Evolutionary conservation across 495 filamentous ascomycete species (phyloP).

Genomic region (Staphylotrichum longicolle): DNA sequence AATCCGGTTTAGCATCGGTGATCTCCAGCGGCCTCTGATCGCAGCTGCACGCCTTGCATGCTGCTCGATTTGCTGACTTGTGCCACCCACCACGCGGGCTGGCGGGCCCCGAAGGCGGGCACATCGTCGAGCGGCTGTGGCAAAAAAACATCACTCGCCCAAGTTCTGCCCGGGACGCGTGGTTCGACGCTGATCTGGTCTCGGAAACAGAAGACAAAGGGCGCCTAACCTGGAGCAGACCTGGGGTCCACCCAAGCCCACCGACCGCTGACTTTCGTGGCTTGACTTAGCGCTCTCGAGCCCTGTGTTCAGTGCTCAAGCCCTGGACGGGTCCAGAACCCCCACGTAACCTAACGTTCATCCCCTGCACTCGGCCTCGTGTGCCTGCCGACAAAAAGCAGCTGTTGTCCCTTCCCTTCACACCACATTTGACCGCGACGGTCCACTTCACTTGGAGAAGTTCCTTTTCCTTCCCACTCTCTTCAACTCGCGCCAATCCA

Average conservation of each 20-base stretch:
- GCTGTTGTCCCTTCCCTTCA: background rate
- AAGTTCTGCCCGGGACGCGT: background rate
- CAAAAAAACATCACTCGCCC: background rate
- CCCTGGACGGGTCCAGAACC: background rate
- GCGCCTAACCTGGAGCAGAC: too few species aligned
- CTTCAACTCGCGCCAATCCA: slow-evolving; percentile 1
- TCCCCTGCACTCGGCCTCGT: background rate
- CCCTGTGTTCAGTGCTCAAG: background rate
- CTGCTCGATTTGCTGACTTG: background rate
- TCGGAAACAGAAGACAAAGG: background rate
- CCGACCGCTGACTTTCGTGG: background rate
- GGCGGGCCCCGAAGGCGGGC: background rate
- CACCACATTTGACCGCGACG: background rate
- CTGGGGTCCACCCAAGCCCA: background rate
- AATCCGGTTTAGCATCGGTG: background rate
- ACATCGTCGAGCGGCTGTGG: slow-evolving; percentile 3
- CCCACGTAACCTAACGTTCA: background rate
- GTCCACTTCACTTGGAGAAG: background rate
- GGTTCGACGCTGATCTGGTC: slow-evolving; percentile 2
- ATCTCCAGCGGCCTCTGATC: background rate
- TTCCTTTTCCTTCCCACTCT: background rate
- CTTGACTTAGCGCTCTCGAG: background rate
- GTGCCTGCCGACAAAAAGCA: slow-evolving; percentile 1
- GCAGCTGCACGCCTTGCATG: background rate
- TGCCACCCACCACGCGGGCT: background rate